Evolutionary conservation across 345 rosid species (phyloP), one percentile per base, ranked within the genome.

Genomic region (Conringia planisiliqua): DNA sequence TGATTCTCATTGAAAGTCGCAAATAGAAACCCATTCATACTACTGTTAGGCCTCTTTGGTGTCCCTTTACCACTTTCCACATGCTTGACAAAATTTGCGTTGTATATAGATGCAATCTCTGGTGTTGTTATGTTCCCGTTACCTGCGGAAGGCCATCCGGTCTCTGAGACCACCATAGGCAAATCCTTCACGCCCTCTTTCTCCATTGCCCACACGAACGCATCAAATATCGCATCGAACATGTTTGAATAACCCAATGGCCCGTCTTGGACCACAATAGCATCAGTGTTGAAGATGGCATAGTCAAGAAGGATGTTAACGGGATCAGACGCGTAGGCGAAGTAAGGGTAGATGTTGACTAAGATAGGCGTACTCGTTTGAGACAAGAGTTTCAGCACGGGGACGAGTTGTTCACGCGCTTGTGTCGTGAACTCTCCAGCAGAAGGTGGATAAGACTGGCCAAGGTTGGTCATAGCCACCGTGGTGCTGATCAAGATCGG

Each of bases 271-370:
- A 79, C 76, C 24, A 84, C 82, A 0, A 74, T 54, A 0, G 36
- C 3, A 9, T 48, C 2, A 3, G 71, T 56, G 0, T 56, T 65
- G 42, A 80, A 73, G 18, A 22, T 44, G 3, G 84, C 84, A 10
- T 81, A 82, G n/a, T 82, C 70, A 1, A 78, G 46, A 0, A 60
- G 10, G 6, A 87, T 54, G 36, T 78, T 6, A 1, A 1, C 6
- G 0, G 85, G 82, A 11, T 87, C 36, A 0, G 74, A 32, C 0
- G 80, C 60, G 27, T 80, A 83, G 1, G 88, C 73, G 12, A 77
- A 84, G 80, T 82, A 87, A 66, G 91, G 87, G 35, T 85, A 84
- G 7, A 76, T 78, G 26, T 82, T 82, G 57, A 79, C 62, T 14
- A 80, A 33, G 12, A 83, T 69, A 0, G 87, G 88, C 0, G 71